Evolutionary conservation across 768 basidiomycete species (phyloP), one percentile per base, ranked within the genome.

Genomic region (Amanita rubescens): DNA sequence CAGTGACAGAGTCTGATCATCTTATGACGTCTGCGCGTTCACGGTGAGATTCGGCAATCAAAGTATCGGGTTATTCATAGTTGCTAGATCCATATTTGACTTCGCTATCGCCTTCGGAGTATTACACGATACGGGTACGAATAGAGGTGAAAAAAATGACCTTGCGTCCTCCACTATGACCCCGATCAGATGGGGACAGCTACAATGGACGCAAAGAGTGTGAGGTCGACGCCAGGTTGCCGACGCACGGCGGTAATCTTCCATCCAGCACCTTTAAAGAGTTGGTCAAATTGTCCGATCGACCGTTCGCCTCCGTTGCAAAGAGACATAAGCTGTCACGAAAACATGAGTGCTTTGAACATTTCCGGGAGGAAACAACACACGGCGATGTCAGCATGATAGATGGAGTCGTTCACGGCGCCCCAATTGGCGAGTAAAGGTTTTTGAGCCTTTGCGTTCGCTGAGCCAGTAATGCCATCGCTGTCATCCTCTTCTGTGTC

Each of bases 301-400:
- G 72, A 75, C 10, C 75, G 65, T 51, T 75, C 74, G 45, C 70
- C 67, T 1, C 67, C 65, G 49, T 73, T 74, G 59, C 66, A 71
- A 30, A 67, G 44, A 1, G 69, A 50, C 46, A 74, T 63, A 73
- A 76, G 74, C 74, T 76, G 50, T 14, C 41, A 22, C 17, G 22
- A 17, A 11, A 9, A 4, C 17, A 47, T 24, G 24, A 39, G 17
- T 33, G 8, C 44, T 20, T 12, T 15, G 15, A 41, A 30, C 15
- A 3, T 17, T 34, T 25, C n/a, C 20, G 12, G n/a, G 19, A 22
- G 12, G 11, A 19, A 20, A 24, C 4, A 15, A 8, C 27, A 8
- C 57, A 73, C 73, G 17, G 51, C 61, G 24, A 74, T 57, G 51
- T 75, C 73, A 15, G 64, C 64, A 49, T 62, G 62, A 51, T 72